Conservation (phyloP, 345 rosid genomes). For the Populus tremula region DNA sequence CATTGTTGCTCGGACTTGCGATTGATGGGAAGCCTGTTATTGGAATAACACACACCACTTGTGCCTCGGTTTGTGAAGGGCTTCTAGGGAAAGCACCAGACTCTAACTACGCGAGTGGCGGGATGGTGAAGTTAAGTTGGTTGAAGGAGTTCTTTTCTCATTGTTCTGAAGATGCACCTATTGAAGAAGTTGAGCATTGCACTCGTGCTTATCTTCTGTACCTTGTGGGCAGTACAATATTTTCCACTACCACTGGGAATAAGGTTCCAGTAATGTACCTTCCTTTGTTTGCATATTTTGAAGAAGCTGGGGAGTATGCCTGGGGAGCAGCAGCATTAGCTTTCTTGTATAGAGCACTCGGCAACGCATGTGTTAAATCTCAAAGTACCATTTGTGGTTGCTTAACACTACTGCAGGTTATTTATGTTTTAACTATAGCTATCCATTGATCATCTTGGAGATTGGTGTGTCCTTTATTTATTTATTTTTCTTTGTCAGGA, state of each 20-base stretch:
- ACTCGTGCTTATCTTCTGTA: conserved; percentile 90
- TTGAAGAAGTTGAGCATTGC: conserved; percentile 56
- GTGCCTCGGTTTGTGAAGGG: conserved; percentile 59
- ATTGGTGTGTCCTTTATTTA: neutral
- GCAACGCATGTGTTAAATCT: conserved; percentile 92
- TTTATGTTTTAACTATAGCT: conserved; percentile 4
- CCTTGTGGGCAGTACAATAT: conserved; percentile 89
- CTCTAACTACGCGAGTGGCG: conserved; percentile 84
- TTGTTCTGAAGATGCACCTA: conserved; percentile 59
- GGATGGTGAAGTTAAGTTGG: conserved; percentile 99
- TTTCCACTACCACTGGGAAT: conserved; percentile 93
- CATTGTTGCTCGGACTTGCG: conserved; percentile 70
- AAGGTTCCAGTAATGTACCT: conserved; percentile 98
- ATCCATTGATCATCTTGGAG: conserved; percentile 4
- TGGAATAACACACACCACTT: conserved; percentile 82
- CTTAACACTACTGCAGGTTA: conserved; percentile 87
- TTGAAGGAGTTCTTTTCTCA: conserved; percentile 78
- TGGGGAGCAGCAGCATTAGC: conserved; percentile 97
- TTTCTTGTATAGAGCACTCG: conserved; percentile 92
- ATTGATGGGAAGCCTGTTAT: conserved; percentile 92
- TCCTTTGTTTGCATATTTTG: conserved; percentile 78
- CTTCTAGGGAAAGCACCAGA: conserved; percentile 71
- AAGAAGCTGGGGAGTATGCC: conserved; percentile 74
- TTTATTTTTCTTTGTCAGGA: conserved; percentile 5
- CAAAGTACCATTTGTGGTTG: conserved; percentile 97